Percentiles rank a stretch among this genome's conserved stretches.
Conservation (phyloP, 768 basidiomycete genomes). For the Megacollybia marginata region DNA sequence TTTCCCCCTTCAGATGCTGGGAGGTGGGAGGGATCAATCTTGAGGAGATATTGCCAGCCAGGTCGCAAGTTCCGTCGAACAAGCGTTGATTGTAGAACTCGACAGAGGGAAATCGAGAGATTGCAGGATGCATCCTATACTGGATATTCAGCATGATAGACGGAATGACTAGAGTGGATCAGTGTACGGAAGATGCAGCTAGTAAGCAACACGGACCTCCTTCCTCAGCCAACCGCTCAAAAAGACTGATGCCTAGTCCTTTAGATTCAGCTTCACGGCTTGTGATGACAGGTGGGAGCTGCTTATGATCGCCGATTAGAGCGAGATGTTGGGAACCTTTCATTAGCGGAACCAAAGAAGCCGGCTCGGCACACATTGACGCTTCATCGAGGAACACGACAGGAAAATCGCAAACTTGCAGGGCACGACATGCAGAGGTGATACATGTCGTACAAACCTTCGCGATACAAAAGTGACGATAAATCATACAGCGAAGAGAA, state of each 20-base stretch:
- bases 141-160: slow-evolving; percentile 91
- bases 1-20: slow-evolving; percentile 31
- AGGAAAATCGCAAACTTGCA: slow-evolving; percentile 80
- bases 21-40: slow-evolving; percentile 58
- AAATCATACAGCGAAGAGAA: neutral
- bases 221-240: slow-evolving; percentile 85
- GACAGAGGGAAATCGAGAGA: slow-evolving; percentile 78
- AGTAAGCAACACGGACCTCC: slow-evolving; percentile 43
- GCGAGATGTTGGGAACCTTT: slow-evolving; percentile 76
- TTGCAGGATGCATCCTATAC: slow-evolving; percentile 92
- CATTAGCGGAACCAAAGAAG: slow-evolving; percentile 86
- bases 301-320: slow-evolving; percentile 96
- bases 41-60: slow-evolving; percentile 35
- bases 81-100: slow-evolving; percentile 75
- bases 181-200: slow-evolving; percentile 1
- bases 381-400: slow-evolving; percentile 94
- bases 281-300: slow-evolving; percentile 82
- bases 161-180: slow-evolving; percentile 51
- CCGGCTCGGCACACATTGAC: slow-evolving; percentile 93
- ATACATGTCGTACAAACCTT: slow-evolving; percentile 88
- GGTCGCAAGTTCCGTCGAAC: slow-evolving; percentile 69
- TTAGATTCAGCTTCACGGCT: slow-evolving; percentile 66
- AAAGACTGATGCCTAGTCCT: slow-evolving; percentile 76
- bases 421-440: slow-evolving; percentile 56
- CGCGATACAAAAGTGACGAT: neutral